Conservation (phyloP, 2,329 filamentous ascomycete genomes). For the Zymoseptoria brevis region DNA sequence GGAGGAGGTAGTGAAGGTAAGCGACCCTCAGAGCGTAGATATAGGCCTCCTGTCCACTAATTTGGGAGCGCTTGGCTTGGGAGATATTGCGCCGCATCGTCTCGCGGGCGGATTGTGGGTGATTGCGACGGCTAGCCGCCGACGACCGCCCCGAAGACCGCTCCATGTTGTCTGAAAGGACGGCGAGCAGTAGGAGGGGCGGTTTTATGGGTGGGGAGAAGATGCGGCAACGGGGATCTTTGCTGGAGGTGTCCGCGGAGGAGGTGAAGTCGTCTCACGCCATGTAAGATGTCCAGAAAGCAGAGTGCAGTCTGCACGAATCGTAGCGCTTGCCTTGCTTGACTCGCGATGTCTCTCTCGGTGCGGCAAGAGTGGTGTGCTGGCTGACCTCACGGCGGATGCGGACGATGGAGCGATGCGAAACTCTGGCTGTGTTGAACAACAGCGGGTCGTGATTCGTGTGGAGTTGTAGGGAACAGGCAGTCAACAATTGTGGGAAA, state of each 20-base stretch:
- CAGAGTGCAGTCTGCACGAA: neutral
- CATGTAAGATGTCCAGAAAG: neutral
- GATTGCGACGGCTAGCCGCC: slow-evolving; percentile 33
- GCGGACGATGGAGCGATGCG: neutral
- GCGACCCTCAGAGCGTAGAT: slow-evolving; percentile 83
- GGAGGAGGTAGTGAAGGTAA: slow-evolving; percentile 85
- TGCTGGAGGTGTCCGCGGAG: neutral
- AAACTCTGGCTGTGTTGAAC: neutral
- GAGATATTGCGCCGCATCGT: slow-evolving; percentile 33
- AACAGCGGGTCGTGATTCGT: neutral
- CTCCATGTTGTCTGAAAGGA: slow-evolving; percentile 18
- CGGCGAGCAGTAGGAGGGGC: neutral
- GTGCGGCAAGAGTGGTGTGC: neutral
- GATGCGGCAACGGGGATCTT: neutral
- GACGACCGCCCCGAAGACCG: slow-evolving; percentile 22
- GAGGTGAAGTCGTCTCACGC: neutral
- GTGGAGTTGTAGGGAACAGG: neutral
- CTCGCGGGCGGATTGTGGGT: slow-evolving; percentile 36
- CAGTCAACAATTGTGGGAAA: neutral
- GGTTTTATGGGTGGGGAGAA: neutral
- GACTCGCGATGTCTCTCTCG: neutral
- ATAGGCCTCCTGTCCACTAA: slow-evolving; percentile 69
- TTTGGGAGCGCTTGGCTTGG: slow-evolving; percentile 25
- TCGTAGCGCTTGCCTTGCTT: neutral
- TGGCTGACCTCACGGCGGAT: neutral